Evolutionary conservation across 768 basidiomycete genomes (phyloP).

Genomic region (Coprinopsis sp.): DNA sequence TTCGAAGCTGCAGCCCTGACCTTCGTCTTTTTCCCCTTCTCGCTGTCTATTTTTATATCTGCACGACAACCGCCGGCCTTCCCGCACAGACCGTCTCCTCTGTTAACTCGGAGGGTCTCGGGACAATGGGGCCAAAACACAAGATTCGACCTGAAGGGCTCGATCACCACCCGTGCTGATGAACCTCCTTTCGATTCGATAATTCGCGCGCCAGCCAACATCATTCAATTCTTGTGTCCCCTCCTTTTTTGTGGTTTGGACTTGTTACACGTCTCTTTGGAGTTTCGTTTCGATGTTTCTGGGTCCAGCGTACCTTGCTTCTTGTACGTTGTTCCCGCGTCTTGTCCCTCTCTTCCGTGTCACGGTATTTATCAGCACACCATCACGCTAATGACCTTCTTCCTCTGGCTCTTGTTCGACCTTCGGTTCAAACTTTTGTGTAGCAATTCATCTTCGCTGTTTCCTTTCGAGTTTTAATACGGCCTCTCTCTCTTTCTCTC

Average conservation of each 20-base stretch:
- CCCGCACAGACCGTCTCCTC: not conserved
- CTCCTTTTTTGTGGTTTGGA: slow-evolving; percentile 5
- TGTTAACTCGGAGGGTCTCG: not conserved
- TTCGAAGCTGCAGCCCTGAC: too few relatives aligned
- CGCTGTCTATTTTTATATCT: slow-evolving; percentile 14
- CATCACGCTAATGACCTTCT: slow-evolving; percentile 6
- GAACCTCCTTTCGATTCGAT: slow-evolving; percentile 4
- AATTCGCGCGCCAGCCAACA: too few relatives aligned
- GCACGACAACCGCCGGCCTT: slow-evolving; percentile 4
- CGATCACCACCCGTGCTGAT: slow-evolving; percentile 3
- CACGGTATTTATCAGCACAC: slow-evolving; percentile 4
- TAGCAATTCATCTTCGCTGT: slow-evolving; percentile 10
- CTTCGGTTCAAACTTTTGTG: slow-evolving; percentile 7
- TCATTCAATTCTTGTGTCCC: too few relatives aligned
- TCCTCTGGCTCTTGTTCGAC: slow-evolving; percentile 8
- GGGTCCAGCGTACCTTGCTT: slow-evolving; percentile 3
- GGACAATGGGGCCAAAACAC: slow-evolving; percentile 6
- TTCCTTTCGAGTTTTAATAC: too few relatives aligned
- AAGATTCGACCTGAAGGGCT: not conserved
- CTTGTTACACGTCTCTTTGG: slow-evolving; percentile 4
- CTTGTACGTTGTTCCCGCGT: slow-evolving; percentile 2
- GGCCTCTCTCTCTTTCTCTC: slow-evolving; percentile 5
- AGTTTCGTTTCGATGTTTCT: slow-evolving; percentile 9
- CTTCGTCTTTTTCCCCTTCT: slow-evolving; percentile 9
- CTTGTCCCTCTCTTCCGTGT: slow-evolving; percentile 9